phyloP scores from a whole-genome alignment of 2,329 filamentous ascomycete species.

The Claviceps quebecensis region DNA sequence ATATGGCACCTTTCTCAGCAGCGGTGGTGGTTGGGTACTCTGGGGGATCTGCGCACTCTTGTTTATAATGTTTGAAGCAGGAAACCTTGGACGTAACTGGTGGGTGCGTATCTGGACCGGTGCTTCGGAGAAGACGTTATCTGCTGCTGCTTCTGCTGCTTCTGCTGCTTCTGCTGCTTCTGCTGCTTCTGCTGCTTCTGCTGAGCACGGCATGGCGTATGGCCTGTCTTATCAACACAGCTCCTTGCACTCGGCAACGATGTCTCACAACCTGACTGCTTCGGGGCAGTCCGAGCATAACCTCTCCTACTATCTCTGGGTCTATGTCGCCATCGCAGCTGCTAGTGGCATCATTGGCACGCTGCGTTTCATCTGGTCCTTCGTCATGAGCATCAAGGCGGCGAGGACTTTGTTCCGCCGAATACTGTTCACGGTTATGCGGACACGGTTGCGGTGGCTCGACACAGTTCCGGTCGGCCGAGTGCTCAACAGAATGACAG shows the following conservation, averaged over 20 bases:
- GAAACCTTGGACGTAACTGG: slow-evolving; percentile 46
- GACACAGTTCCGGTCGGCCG: slow-evolving; percentile 68
- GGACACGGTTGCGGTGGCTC: slow-evolving; percentile 64
- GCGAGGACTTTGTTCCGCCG: slow-evolving; percentile 55
- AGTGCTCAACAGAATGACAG: slow-evolving; percentile 64
- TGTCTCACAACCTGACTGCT: slow-evolving; percentile 12
- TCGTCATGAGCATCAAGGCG: slow-evolving; percentile 50
- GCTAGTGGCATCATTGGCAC: slow-evolving; percentile 45
- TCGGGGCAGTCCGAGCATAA: slow-evolving; percentile 18
- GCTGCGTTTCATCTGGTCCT: slow-evolving; percentile 48
- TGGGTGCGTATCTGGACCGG: slow-evolving; percentile 52
- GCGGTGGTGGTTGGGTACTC: slow-evolving; percentile 48
- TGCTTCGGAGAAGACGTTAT: neutral
- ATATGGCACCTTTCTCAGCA: slow-evolving; percentile 53
- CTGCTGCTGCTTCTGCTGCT: slow-evolving; percentile 5
- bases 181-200: slow-evolving; percentile 8
- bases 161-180: slow-evolving; percentile 5
- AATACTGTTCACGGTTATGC: slow-evolving; percentile 52
- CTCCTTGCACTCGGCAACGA: slow-evolving; percentile 24
- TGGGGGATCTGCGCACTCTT: slow-evolving; percentile 42
- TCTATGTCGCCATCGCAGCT: slow-evolving; percentile 51
- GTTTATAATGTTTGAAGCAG: slow-evolving; percentile 39
- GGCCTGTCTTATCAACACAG: slow-evolving; percentile 33
- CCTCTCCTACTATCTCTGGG: slow-evolving; percentile 49
- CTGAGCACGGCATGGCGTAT: slow-evolving; percentile 26